Conservation (phyloP, 169 alveolate genomes). For the Cyclospora cayetanensis region DNA sequence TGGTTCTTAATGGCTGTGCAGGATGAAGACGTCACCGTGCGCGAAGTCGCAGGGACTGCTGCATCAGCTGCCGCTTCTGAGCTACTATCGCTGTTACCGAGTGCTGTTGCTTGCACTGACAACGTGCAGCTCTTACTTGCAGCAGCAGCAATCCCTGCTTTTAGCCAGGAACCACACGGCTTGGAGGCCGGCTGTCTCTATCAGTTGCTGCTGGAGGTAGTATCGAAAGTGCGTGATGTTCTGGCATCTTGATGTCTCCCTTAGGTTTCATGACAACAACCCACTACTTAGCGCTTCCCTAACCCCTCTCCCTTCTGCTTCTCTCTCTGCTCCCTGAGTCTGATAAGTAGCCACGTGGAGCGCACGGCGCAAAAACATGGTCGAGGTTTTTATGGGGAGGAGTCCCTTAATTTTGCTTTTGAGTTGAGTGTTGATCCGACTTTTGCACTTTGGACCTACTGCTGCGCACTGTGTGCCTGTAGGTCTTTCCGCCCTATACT, state of each 20-base stretch:
- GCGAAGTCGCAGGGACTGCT: constrained; percentile 41
- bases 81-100: not conserved
- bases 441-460: too few relatives aligned
- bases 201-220: constrained; percentile 38
- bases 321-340: too few relatives aligned
- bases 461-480: too few relatives aligned
- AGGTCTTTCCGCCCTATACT: not conserved
- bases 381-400: too few relatives aligned
- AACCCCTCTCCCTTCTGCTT: too few relatives aligned
- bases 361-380: too few relatives aligned
- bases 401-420: too few relatives aligned
- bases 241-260: too few relatives aligned
- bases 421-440: too few relatives aligned
- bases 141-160: constrained; percentile 43
- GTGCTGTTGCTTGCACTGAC: not conserved
- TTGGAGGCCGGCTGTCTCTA: constrained; percentile 42
- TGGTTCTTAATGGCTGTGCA: not conserved
- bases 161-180: constrained; percentile 52
- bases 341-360: too few relatives aligned
- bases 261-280: too few relatives aligned
- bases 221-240: not conserved
- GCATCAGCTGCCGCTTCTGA: constrained; percentile 42
- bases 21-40: constrained; percentile 29
- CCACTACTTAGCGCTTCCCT: too few relatives aligned
- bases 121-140: not conserved